Base-by-base conservation (phyloP, 345 rosid genomes). In the Heritiera littoralis region DNA sequence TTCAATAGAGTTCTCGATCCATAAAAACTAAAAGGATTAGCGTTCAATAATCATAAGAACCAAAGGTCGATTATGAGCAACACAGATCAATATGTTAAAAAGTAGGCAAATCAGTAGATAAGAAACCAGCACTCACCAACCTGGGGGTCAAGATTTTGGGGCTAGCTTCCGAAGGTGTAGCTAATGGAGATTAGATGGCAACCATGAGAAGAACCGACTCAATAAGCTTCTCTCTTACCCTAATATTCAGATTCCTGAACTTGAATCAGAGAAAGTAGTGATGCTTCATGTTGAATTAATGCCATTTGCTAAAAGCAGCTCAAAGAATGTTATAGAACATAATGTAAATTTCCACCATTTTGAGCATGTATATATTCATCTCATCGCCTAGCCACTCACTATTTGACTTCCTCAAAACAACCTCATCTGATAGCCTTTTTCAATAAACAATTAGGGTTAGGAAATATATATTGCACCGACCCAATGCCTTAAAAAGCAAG, bases 101-200 rank as follows among this genome's bases (percentile, higher is more conserved):
- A 51, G 1, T 13, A 7, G 15, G 74, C 41, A 49, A 43, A 45
- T 15, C 18, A 2, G 6, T 5, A 28, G 51, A 30, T 32, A 28
- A 12, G 59, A 70, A 70, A 70, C 59, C 45, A 15, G 30, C 60
- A 32, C 48, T 35, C 63, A 18, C 76, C 61, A 51, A 51, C 60
- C 4, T 72, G 14, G 51, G 4, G 10, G 55, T 48, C 75, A 7
- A 8, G 30, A 8, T n/a, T 7, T 32, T 20, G 41, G 61, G 41
- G 30, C 17, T 32, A 51, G 6, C 75, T 51, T 51, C 43, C 75
- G 3, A 49, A 49, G 74, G 2, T 8, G 15, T 8, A 5, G 48
- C 23, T 15, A 12, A 6, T 3, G 61, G 75, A 69, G 41, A 35
- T 35, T 35, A 35, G 38, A 32, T 48, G 56, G 40, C 58, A 48